Base-by-base conservation (phyloP, 176 grass and related monocot genomes). In the Pontederia crassipes region DNA sequence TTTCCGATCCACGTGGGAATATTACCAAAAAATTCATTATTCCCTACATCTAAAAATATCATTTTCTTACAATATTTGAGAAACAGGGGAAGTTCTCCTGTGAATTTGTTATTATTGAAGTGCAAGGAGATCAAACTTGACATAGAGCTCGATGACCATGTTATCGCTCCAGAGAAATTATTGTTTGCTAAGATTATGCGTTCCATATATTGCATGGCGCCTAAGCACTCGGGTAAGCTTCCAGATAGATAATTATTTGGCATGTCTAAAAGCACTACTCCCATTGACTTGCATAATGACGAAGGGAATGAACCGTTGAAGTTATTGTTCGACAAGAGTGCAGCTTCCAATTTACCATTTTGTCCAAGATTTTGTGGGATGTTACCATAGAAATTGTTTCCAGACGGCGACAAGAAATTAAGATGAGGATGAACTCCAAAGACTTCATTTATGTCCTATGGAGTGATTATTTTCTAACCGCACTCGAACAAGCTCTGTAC, bases 161-260 rank as follows among this genome's bases (percentile, higher is more conserved):
- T 73, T 24, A 95, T 24, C 20, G 1, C 1, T 24, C 20, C 20
- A 24, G 20, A 24, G 20, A 24, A 24, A 24, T 24, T 0, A 35
- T 95, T 95, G 63, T 74, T 47, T 68, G 80, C 84, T 2, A 95
- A 48, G 68, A 83, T 84, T 68, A 95, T 65, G 54, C 81, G 81
- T 48, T 81, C 64, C 57, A 89, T 40, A 4, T 8, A 48, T 46
- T 74, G 26, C 66, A 77, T 59, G 6, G 89, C 46, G 74, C 83
- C 78, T 80, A 77, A 86, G 65, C 80, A 86, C 51, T 72, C 56
- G 0, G 86, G 90, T 8, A 86, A 67, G 60, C 83, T 48, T 10
- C 86, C 77, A 3, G 71, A 83, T 20, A 95, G 55, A 2, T 45
- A 16, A 79, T 95, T 95, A 45, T 79, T 86, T 26, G 86, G 87